Evolutionary conservation across 2,329 filamentous ascomycete genomes (phyloP).

Genomic region (Claviceps arundinis): DNA sequence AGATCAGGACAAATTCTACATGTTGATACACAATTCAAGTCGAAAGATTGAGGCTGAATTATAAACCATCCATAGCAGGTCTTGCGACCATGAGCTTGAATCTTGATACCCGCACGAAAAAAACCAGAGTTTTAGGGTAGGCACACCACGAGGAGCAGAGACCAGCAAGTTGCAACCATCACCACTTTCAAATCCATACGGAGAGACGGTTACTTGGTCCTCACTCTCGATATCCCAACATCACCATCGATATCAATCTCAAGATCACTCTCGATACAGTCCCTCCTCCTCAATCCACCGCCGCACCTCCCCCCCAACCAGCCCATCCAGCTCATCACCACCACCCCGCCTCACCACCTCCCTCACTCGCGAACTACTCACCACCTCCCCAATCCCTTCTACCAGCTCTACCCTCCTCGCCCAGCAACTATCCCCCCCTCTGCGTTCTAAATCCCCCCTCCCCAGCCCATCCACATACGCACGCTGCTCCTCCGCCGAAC

Average conservation of each 20-base stretch:
- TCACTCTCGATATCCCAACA: no score
- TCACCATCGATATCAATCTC: not conserved
- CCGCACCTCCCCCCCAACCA: constrained; percentile 45
- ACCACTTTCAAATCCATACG: no score
- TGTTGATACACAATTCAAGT: no score
- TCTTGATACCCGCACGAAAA: no score
- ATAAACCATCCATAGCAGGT: no score
- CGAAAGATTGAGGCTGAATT: no score
- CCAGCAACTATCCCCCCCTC: constrained; percentile 47
- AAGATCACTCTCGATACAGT: constrained; percentile 32
- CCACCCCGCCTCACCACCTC: constrained; percentile 36
- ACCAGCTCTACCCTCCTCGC: constrained; percentile 45
- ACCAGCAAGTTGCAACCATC: no score
- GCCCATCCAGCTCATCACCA: constrained; percentile 30
- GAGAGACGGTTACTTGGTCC: no score
- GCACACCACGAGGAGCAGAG: no score
- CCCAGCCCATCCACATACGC: constrained; percentile 39
- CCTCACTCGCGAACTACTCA: constrained; percentile 52
- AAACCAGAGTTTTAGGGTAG: no score
- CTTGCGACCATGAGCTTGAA: no score
- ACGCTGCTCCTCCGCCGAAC: constrained; percentile 27
- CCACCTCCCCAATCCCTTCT: constrained; percentile 25
- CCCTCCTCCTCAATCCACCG: constrained; percentile 42
- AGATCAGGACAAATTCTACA: no score
- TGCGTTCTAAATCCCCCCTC: constrained; percentile 31